These are phyloP conservation scores for Cicer chorassanicum DNA, from an alignment of 306 rosid genomes.

Conservation along the genomic window DNA sequence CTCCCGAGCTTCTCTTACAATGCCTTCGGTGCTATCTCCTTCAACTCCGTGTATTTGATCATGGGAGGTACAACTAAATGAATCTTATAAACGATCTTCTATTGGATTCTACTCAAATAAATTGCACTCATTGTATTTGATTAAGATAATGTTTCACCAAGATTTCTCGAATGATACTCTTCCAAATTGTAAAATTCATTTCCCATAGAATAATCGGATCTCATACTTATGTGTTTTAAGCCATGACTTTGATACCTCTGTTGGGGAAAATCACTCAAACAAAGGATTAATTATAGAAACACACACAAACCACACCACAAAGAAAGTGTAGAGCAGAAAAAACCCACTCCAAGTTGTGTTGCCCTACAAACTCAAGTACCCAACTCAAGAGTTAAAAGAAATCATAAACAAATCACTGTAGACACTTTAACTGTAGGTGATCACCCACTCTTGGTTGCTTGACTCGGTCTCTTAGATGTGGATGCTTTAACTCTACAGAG, in stretches of 20 bases:
- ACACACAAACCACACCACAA: background rate
- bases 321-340: background rate
- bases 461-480: background rate
- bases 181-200: background rate
- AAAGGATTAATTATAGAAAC: background rate
- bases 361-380: background rate
- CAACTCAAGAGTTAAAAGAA: background rate
- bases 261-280: too few species aligned
- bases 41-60: background rate
- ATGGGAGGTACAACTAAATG: background rate
- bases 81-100: background rate
- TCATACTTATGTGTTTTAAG: background rate
- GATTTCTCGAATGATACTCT: background rate
- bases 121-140: background rate
- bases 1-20: background rate
- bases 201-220: background rate
- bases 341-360: background rate
- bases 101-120: background rate
- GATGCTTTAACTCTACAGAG: background rate
- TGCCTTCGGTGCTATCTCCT: background rate
- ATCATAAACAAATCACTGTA: background rate
- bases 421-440: background rate
- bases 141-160: background rate
- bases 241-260: background rate
- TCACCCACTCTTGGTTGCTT: conserved; percentile 1